These are phyloP conservation scores for Blastobotrys peoriensis DNA, from an alignment of 805 yeast species.

Conservation along the genomic window DNA sequence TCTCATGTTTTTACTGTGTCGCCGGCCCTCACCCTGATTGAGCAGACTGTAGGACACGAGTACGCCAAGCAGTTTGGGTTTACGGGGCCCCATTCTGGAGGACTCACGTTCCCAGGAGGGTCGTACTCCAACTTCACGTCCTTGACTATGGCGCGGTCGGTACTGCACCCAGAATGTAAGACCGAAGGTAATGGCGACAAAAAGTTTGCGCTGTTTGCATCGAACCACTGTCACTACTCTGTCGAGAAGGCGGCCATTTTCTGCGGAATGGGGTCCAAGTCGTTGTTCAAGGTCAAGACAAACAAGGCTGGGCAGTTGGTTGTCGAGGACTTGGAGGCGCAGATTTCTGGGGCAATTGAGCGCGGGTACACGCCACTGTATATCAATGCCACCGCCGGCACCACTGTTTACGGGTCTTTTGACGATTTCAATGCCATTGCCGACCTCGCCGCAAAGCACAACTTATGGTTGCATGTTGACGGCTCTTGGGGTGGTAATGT, in stretches of 20 bases:
- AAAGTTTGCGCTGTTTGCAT: constrained; percentile 65
- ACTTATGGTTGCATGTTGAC: constrained; percentile 77
- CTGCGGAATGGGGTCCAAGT: constrained; percentile 59
- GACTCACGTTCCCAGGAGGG: constrained; percentile 81
- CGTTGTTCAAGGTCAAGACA: constrained; percentile 60
- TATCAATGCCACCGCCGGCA: constrained; percentile 80
- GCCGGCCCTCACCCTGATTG: constrained; percentile 71
- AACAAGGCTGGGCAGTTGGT: constrained; percentile 52
- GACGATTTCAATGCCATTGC: constrained; percentile 60
- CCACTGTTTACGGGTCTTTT: constrained; percentile 80
- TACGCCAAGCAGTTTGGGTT: constrained; percentile 67
- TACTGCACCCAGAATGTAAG: constrained; percentile 64
- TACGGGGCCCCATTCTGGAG: constrained; percentile 56
- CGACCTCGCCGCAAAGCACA: constrained; percentile 44
- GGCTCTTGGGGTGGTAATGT: constrained; percentile 92
- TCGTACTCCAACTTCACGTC: constrained; percentile 81
- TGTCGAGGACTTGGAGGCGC: constrained; percentile 38
- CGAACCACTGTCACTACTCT: constrained; percentile 71
- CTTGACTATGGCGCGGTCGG: constrained; percentile 67
- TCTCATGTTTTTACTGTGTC: constrained; percentile 81
- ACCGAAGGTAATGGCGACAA: constrained; percentile 45
- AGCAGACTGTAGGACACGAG: constrained; percentile 56
- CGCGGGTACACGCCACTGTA: constrained; percentile 69
- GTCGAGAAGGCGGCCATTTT: constrained; percentile 77
- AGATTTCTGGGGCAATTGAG: constrained; percentile 38